Percentiles rank a stretch among this genome's conserved stretches.
These are phyloP conservation scores for Diospyros kaki DNA, from an alignment of 148 eudicot species.

Conservation along the genomic window DNA sequence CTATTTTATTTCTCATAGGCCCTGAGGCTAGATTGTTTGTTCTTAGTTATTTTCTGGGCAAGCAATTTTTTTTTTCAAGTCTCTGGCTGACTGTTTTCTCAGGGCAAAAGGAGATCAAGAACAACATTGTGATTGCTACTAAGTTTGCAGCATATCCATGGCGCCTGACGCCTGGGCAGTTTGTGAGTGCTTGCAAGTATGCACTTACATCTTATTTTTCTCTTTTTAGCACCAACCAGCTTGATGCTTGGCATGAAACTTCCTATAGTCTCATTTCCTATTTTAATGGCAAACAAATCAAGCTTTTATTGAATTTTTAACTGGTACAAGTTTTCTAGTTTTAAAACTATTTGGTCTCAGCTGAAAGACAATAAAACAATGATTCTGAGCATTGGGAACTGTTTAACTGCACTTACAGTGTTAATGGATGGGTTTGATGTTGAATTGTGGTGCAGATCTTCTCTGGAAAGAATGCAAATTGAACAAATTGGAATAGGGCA, in stretches of 20 bases:
- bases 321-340: neutral
- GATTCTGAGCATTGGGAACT: neutral
- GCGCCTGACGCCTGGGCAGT: slow-evolving; percentile 93
- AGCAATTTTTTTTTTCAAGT: neutral
- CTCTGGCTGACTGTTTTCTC: slow-evolving; percentile 19
- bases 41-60: neutral
- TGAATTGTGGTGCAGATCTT: slow-evolving; percentile 53
- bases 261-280: neutral
- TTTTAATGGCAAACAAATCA: neutral
- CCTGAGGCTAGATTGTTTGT: neutral
- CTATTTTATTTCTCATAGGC: neutral
- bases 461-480: slow-evolving; percentile 66
- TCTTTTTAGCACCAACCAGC: neutral
- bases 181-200: slow-evolving; percentile 94
- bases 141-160: slow-evolving; percentile 99
- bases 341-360: neutral
- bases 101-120: slow-evolving; percentile 48
- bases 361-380: neutral
- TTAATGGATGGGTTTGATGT: neutral
- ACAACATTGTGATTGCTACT: slow-evolving; percentile 76
- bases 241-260: neutral
- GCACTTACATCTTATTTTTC: slow-evolving; percentile 2
- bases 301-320: neutral
- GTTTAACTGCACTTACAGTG: neutral
- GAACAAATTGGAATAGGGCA: slow-evolving; percentile 90